Evolutionary conservation across 495 filamentous ascomycete genomes (phyloP), one percentile per base, ranked within the genome.

Genomic region (Penicillium pulvis): DNA sequence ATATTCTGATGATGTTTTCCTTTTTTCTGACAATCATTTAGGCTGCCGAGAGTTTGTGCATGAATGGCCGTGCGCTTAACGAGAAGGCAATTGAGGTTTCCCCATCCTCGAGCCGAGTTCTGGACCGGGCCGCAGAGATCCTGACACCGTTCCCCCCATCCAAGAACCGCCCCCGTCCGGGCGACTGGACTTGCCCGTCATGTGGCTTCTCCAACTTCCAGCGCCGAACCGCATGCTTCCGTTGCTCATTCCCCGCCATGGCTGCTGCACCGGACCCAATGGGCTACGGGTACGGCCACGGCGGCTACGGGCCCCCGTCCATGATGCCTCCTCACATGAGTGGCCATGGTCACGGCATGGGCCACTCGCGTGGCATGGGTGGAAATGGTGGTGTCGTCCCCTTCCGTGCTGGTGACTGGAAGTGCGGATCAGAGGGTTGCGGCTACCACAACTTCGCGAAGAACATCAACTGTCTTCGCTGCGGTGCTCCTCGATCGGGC

Each of bases 361-460:
- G 85, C 77, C 90, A 92, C 72, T 78, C 79, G 36, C 79, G 83
- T 46, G 89, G 88, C 24, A 88, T 89, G 84, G 83, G 85, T 53
- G 89, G 89, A 53, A 86, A 88, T 52, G 87, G 89, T 55, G 93
- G 93, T 51, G 89, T 93, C 56, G 93, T 98, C 55, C 94, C 94
- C 20, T 98, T 98, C 86, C 88, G 94, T 60, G 94, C 94, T 44
- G 94, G 94, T 62, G 94, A 98, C 71, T 98, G 94, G 94, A 97
- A 97, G 70, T 98, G 94, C 71, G 94, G 94, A 46, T 93, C 92
- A 39, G 93, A 97, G 67, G 92, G 92, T n/a, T 98, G 94, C 71
- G 91, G 90, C 33, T 98, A 98, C 66, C 94, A 98, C 76, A 98
- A 98, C 74, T 98, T 98, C 68, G 94, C 94, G 45, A 98, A 98